Evolutionary conservation across 2,329 filamentous ascomycete species (phyloP), one percentile per base, ranked within the genome.

Genomic region (Verticillium tricorpus): DNA sequence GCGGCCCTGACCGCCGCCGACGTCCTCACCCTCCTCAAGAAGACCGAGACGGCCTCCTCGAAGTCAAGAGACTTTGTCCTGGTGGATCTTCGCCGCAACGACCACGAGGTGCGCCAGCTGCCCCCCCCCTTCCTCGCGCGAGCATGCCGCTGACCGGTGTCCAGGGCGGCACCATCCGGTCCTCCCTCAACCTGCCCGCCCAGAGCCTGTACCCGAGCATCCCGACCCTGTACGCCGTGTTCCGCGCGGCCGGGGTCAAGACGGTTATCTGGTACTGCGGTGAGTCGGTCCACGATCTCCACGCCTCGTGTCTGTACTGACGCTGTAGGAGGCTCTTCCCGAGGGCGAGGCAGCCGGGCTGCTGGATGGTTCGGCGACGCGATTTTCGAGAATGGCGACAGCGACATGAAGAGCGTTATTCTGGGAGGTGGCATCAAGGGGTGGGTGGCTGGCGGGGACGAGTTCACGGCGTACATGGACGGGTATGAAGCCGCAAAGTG

Each of bases 341-440:
- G 66, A 2, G 84, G 84, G 5, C 80, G 85, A 2, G 85, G 84
- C 3, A 80, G 76, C 2, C 76, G 84, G n/a, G 78, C 81, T 2
- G 82, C 82, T 1, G 78, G 76, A 8, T 87, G 83, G 84, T 82
- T 87, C 67, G 74, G 73, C 4, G 84, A 87, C 68, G 75, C 84
- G 62, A 70, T 86, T 34, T 68, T 70, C 2, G 73, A 79, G 1
- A 68, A 77, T 39, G 68, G 69, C 1, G 78, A 82, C 61, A 66
- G 57, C 0, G 66, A 70, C 0, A 78, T 85, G 68, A 63, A 80
- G 64, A 86, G 83, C 63, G 60, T 83, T 35, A 76, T 82, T 2
- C 72, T 86, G 4, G 67, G 70, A 11, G 84, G 78, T 0, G 84
- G 84, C 0, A 82, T 86, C 66, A 82, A 82, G 57, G 82, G 82